Evolutionary conservation across 345 rosid species (phyloP).

Genomic region (Rubroshorea leprosula): DNA sequence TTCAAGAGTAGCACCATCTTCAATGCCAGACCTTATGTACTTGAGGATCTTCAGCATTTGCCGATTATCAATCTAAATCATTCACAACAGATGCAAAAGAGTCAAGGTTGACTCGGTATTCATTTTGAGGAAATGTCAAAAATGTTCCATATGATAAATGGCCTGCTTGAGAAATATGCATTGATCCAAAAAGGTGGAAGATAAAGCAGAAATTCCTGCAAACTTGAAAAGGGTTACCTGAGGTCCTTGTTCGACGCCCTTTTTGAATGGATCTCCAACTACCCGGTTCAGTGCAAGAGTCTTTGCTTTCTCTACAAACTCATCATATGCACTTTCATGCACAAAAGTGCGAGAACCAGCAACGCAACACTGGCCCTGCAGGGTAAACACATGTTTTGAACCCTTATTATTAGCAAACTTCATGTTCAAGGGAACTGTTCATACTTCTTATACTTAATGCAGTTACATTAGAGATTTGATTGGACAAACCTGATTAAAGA

Average conservation of each 20-base stretch:
- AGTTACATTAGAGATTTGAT: background rate
- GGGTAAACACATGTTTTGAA: constrained; percentile 4
- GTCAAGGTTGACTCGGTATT: too few relatives aligned
- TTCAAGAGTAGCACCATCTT: constrained; percentile 84
- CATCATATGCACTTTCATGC: constrained; percentile 75
- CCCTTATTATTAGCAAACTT: background rate
- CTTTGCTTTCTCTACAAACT: constrained; percentile 82
- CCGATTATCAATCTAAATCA: constrained; percentile 55
- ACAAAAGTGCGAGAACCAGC: constrained; percentile 97
- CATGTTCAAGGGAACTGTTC: background rate
- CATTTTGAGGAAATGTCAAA: too few relatives aligned
- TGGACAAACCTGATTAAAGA: constrained; percentile 79
- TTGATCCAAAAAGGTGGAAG: too few relatives aligned
- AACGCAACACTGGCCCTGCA: constrained; percentile 91
- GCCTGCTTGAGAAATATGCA: too few relatives aligned
- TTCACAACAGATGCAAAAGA: background rate
- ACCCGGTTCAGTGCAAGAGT: constrained; percentile 56
- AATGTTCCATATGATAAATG: too few relatives aligned
- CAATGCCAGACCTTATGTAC: constrained; percentile 68
- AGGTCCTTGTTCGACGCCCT: constrained; percentile 87
- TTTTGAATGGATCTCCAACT: constrained; percentile 90
- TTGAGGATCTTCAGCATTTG: constrained; percentile 67
- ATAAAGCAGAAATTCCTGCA: too few relatives aligned
- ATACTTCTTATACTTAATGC: background rate
- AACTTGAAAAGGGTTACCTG: too few relatives aligned